Evolutionary conservation across 345 rosid genomes (phyloP).

Genomic region (Heritiera littoralis): DNA sequence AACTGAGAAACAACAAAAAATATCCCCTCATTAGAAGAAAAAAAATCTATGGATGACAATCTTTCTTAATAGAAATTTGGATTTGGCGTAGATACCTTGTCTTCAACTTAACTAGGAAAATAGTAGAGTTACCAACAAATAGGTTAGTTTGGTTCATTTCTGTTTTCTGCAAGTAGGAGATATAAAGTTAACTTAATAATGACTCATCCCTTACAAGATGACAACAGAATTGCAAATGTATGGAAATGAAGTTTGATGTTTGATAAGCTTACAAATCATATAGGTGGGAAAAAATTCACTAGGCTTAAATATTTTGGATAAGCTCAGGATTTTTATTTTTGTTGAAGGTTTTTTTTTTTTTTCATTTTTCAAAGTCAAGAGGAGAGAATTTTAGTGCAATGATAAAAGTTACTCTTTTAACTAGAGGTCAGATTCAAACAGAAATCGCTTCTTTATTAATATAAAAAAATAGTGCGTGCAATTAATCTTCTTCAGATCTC

Average conservation of each 20-base stretch:
- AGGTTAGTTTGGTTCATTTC: background rate
- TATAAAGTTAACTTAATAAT: background rate
- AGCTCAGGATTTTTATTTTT: background rate
- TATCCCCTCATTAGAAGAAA: background rate
- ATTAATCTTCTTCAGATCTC: too few relatives aligned
- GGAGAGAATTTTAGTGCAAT: too few relatives aligned
- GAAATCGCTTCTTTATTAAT: too few relatives aligned
- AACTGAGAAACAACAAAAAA: background rate
- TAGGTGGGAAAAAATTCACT: background rate
- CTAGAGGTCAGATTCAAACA: too few relatives aligned
- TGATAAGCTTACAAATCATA: background rate
- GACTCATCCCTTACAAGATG: background rate
- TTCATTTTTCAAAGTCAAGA: background rate
- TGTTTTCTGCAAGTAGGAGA: background rate
- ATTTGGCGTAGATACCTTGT: background rate
- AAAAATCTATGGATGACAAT: background rate
- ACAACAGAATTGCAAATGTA: background rate
- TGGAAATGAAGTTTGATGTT: background rate
- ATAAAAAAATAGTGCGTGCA: too few relatives aligned
- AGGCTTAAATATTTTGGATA: background rate
- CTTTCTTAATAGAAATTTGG: background rate
- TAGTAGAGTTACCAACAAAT: background rate
- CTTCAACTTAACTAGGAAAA: background rate
- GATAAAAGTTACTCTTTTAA: too few relatives aligned
- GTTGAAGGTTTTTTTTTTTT: background rate